Percentiles rank a stretch among this genome's conserved stretches.
These are phyloP conservation scores for Symbiodinium pilosum DNA, from an alignment of 73 alveolate genomes.

Conservation along the genomic window DNA sequence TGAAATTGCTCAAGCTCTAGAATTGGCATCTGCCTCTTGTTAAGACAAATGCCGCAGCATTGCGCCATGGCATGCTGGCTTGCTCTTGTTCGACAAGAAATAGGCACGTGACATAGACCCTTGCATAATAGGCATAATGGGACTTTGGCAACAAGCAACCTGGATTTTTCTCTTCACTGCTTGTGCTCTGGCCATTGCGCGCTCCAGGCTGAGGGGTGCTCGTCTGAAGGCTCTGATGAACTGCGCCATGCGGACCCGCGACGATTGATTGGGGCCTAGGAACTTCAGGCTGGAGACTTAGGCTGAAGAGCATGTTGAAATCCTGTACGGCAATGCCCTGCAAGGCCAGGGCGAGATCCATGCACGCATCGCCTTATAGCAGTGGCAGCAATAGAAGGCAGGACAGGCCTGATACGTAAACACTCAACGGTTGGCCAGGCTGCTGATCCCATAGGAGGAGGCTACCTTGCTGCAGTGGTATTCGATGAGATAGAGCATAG, in stretches of 20 bases:
- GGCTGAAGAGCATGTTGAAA: neutral
- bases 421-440: neutral
- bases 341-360: constrained; percentile 49
- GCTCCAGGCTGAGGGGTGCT: constrained; percentile 30
- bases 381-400: neutral
- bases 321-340: neutral
- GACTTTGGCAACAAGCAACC: neutral
- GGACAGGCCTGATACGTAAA: neutral
- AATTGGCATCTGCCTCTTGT: neutral
- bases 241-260: constrained; percentile 82
- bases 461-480: constrained; percentile 82
- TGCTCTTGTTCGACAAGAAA: too few species aligned
- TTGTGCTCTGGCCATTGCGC: constrained; percentile 65
- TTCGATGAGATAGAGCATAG: constrained; percentile 49
- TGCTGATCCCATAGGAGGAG: constrained; percentile 62
- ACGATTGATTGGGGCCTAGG: constrained; percentile 36
- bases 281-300: too few species aligned
- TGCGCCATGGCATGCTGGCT: neutral
- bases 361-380: constrained; percentile 67
- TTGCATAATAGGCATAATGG: neutral
- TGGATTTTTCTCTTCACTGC: neutral
- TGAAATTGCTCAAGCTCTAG: neutral
- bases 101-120: neutral
- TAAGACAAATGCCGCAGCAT: neutral
- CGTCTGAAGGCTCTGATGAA: constrained; percentile 65